These are phyloP conservation scores for Stachybotrys echinatus DNA, from an alignment of 2,329 filamentous ascomycete genomes.

Conservation along the genomic window DNA sequence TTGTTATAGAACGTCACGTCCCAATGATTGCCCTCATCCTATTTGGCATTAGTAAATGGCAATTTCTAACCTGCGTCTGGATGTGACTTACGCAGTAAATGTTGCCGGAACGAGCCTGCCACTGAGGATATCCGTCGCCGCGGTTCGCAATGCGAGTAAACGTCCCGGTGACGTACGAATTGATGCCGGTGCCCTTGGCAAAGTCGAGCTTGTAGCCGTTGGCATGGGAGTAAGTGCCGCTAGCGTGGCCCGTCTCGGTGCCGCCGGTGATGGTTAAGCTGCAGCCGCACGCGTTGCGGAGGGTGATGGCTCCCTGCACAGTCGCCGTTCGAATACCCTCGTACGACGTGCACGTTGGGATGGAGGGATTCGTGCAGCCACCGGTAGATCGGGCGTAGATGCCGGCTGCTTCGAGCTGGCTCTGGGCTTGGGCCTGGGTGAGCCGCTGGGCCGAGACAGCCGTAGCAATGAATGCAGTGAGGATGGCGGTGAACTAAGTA, in stretches of 20 bases:
- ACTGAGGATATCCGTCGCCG: constrained; percentile 13
- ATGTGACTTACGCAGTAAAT: constrained; percentile 16
- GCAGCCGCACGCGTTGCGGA: constrained; percentile 16
- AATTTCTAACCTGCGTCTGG: neutral
- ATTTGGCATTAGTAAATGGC: neutral
- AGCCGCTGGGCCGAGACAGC: neutral
- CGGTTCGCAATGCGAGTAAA: constrained; percentile 14
- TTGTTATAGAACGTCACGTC: constrained; percentile 10
- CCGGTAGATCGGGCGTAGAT: constrained; percentile 14
- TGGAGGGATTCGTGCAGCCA: constrained; percentile 13
- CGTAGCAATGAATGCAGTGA: neutral
- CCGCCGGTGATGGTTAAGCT: constrained; percentile 13
- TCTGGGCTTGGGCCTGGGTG: constrained; percentile 5
- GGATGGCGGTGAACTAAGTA: neutral
- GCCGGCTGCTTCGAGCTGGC: constrained; percentile 12
- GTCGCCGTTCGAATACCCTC: constrained; percentile 15
- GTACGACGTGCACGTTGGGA: constrained; percentile 15
- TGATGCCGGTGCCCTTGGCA: constrained; percentile 9
- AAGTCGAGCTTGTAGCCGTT: constrained; percentile 20
- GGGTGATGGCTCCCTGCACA: constrained; percentile 16
- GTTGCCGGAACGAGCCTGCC: constrained; percentile 16
- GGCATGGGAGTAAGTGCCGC: constrained; percentile 12
- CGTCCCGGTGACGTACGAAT: constrained; percentile 12
- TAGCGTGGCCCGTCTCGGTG: constrained; percentile 16
- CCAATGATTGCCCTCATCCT: constrained; percentile 16